These are phyloP conservation scores for Fusarium ramigenum DNA, from an alignment of 2,329 filamentous ascomycete species.

Conservation along the genomic window DNA sequence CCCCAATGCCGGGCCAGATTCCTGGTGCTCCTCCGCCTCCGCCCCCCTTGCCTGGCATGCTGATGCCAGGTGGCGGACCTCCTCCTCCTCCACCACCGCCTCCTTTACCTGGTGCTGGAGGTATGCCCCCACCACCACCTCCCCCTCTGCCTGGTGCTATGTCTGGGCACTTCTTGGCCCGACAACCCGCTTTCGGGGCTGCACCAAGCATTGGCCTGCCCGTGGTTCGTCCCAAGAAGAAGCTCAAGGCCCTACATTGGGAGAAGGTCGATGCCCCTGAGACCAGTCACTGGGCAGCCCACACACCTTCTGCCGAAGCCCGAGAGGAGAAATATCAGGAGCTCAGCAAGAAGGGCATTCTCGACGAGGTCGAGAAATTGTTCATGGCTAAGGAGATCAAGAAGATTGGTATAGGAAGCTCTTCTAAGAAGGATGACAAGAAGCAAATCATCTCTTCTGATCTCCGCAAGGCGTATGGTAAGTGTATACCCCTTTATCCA, in stretches of 20 bases:
- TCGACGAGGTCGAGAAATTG: conserved; percentile 96
- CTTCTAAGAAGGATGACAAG: conserved; percentile 88
- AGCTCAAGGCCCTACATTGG: conserved; percentile 99
- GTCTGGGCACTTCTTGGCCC: conserved; percentile 79
- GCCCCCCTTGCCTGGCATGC: neutral
- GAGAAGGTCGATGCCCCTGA: conserved; percentile 95
- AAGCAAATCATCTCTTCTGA: conserved; percentile 96
- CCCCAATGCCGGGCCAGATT: neutral
- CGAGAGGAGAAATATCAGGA: conserved; percentile 97
- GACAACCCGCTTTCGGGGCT: conserved; percentile 64
- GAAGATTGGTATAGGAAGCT: conserved; percentile 72
- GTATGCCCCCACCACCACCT: conserved; percentile 63
- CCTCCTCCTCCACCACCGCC: conserved; percentile 32
- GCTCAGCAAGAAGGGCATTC: conserved; percentile 90
- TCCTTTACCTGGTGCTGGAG: conserved; percentile 50
- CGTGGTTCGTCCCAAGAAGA: conserved; percentile 94
- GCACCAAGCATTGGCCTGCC: conserved; percentile 73
- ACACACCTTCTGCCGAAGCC: conserved; percentile 84
- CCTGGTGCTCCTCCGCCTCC: neutral
- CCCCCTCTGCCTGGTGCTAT: conserved; percentile 74
- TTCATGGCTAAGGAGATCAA: conserved; percentile 99
- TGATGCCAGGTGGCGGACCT: conserved; percentile 10
- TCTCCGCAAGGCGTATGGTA: conserved; percentile 85
- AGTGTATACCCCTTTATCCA: conserved; percentile 37
- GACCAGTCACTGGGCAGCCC: conserved; percentile 90